A percentile compares a stretch with the other conserved stretches of the same genome.
These are phyloP conservation scores for Clavispora asparagi DNA, from an alignment of 805 yeast genomes.

Conservation along the genomic window DNA sequence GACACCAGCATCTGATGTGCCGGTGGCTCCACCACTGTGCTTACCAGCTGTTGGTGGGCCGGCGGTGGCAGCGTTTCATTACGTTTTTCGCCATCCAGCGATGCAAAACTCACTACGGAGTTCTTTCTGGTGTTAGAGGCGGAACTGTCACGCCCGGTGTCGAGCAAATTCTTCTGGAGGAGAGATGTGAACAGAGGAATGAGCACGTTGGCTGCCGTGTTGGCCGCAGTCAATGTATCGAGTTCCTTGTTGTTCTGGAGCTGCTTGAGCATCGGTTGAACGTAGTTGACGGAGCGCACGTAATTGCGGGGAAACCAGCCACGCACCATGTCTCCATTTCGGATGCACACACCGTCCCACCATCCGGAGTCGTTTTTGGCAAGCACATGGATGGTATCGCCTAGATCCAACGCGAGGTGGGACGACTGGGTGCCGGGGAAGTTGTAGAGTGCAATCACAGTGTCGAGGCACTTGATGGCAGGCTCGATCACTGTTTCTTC, in stretches of 20 bases:
- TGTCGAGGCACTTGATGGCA: conserved; percentile 42
- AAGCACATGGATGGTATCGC: conserved; percentile 70
- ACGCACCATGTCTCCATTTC: conserved; percentile 41
- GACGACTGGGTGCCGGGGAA: conserved; percentile 49
- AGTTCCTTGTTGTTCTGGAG: conserved; percentile 35
- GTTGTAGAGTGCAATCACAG: conserved; percentile 55
- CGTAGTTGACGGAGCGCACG: conserved; percentile 44
- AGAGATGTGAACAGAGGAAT: conserved; percentile 37
- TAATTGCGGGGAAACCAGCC: conserved; percentile 85
- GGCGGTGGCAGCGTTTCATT: not conserved
- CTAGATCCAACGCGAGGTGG: conserved; percentile 50
- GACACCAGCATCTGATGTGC: not conserved
- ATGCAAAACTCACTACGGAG: conserved; percentile 46
- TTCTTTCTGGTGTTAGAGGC: conserved; percentile 39
- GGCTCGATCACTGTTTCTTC: conserved; percentile 16
- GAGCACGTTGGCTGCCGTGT: conserved; percentile 42
- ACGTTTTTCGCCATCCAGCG: conserved; percentile 27
- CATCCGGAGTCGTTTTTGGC: conserved; percentile 62
- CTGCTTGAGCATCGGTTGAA: conserved; percentile 35
- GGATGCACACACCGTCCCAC: conserved; percentile 74
- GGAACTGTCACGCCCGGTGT: conserved; percentile 27
- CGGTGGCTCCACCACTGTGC: not conserved
- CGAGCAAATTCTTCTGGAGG: conserved; percentile 31
- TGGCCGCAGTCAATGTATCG: conserved; percentile 41
- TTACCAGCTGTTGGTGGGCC: not conserved